Percentiles rank a stretch among this genome's conserved stretches.
Conservation (phyloP, 306 rosid genomes). For the Macrotyloma uniflorum region DNA sequence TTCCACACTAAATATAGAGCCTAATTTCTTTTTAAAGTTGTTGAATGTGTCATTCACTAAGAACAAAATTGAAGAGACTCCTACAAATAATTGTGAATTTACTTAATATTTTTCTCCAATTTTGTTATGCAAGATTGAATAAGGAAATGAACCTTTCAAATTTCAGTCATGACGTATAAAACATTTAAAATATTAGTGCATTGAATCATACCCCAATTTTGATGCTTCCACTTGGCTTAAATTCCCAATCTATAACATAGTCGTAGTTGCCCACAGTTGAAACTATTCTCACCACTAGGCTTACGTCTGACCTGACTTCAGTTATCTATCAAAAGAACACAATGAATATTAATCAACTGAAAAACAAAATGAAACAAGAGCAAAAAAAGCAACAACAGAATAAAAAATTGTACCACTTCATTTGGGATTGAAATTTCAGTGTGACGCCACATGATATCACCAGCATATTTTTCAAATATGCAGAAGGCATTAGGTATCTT, state of each 20-base stretch:
- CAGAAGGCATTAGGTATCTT: slow-evolving; percentile 57
- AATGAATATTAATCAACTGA: not conserved
- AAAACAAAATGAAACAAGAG: not conserved
- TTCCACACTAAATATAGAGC: too few species aligned
- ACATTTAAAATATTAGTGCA: not conserved
- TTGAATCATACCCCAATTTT: slow-evolving; percentile 49
- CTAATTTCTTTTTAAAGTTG: too few species aligned
- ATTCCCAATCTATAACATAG: slow-evolving; percentile 65
- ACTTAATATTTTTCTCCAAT: not conserved
- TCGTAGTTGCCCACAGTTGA: slow-evolving; percentile 58
- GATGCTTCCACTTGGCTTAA: slow-evolving; percentile 65
- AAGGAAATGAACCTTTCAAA: not conserved
- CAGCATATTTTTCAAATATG: slow-evolving; percentile 58
- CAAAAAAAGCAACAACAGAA: not conserved
- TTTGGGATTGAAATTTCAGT: slow-evolving; percentile 44
- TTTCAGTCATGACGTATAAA: not conserved
- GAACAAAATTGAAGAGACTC: not conserved
- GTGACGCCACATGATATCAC: slow-evolving; percentile 75
- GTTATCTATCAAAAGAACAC: slow-evolving; percentile 43
- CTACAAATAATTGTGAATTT: not conserved
- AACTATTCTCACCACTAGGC: slow-evolving; percentile 54
- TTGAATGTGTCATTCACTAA: too few species aligned
- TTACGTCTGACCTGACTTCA: slow-evolving; percentile 59
- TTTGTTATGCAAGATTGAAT: not conserved
- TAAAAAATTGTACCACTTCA: slow-evolving; percentile 3